Percentiles rank a stretch among this genome's conserved stretches.
phyloP scores from a whole-genome alignment of 192 early-diverging fungal genomes.

The Mortierella antarctica region DNA sequence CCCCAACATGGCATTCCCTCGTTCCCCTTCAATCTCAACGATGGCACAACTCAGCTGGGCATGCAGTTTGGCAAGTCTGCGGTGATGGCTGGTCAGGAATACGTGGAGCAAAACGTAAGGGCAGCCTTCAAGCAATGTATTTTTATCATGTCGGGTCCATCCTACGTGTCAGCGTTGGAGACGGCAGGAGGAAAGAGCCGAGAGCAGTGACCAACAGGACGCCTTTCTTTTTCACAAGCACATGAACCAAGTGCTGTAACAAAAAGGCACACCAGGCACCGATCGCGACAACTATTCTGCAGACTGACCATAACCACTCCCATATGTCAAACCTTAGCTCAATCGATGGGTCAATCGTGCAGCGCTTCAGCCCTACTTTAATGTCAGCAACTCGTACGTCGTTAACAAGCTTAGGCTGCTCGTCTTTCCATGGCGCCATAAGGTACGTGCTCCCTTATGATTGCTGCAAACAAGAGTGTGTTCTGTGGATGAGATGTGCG shows the following conservation, averaged over 20 bases:
- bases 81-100: constrained; percentile 83
- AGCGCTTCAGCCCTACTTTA: constrained; percentile 94
- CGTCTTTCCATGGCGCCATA: constrained; percentile 92
- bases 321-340: constrained; percentile 58
- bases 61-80: constrained; percentile 94
- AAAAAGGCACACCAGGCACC: too few relatives aligned
- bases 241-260: too few relatives aligned
- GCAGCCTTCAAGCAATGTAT: neutral
- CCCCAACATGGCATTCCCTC: constrained; percentile 49
- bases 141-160: constrained; percentile 9
- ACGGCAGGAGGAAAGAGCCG: neutral
- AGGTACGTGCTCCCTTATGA: constrained; percentile 50
- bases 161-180: neutral
- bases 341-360: constrained; percentile 85
- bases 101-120: constrained; percentile 91
- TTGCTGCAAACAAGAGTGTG: too few relatives aligned
- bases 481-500: neutral
- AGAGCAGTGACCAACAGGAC: constrained; percentile 13
- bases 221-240: neutral
- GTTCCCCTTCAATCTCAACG: constrained; percentile 65
- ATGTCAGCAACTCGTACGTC: constrained; percentile 95
- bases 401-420: constrained; percentile 86
- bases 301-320: neutral
- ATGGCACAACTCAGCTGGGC: constrained; percentile 88
- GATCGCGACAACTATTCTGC: too few relatives aligned